phyloP scores from a whole-genome alignment of 1,284 basidiomycete genomes.

The Ceratobasidium sp. region DNA sequence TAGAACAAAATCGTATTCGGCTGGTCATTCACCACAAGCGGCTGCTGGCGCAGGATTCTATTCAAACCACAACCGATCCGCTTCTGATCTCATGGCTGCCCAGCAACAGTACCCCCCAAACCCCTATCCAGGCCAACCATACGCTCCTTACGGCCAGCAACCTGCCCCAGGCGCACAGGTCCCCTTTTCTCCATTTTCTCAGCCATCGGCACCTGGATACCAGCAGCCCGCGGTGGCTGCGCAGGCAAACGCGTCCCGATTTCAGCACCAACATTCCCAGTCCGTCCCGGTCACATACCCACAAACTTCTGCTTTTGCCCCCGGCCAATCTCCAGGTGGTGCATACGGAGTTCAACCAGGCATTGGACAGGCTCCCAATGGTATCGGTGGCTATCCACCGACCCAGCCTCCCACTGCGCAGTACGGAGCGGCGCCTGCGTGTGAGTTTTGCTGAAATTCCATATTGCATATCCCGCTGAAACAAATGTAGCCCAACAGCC shows the following conservation, averaged over 20 bases:
- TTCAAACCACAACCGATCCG: constrained; percentile 18
- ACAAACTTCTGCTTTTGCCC: background rate
- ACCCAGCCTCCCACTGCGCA: background rate
- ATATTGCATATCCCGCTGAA: background rate
- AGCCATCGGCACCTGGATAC: constrained; percentile 16
- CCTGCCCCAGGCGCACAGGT: constrained; percentile 13
- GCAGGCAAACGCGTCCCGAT: constrained; percentile 6
- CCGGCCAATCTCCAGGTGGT: background rate
- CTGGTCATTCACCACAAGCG: constrained; percentile 23
- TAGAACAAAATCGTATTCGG: constrained; percentile 4
- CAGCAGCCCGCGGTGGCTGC: constrained; percentile 15
- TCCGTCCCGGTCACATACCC: constrained; percentile 28
- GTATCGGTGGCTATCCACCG: background rate
- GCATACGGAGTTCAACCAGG: background rate
- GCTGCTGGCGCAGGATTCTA: constrained; percentile 11
- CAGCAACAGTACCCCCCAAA: constrained; percentile 9
- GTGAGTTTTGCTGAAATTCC: background rate
- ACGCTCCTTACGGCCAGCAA: constrained; percentile 26
- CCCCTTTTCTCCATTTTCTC: constrained; percentile 34
- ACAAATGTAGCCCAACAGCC: constrained; percentile 11
- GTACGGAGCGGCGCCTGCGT: background rate
- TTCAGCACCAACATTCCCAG: constrained; percentile 35
- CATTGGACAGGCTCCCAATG: background rate
- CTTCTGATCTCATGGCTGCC: constrained; percentile 18
- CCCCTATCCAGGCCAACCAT: constrained; percentile 33